Evolutionary conservation across 768 basidiomycete species (phyloP), one percentile per base, ranked within the genome.

Genomic region (Cystofilobasidium bisporidii): DNA sequence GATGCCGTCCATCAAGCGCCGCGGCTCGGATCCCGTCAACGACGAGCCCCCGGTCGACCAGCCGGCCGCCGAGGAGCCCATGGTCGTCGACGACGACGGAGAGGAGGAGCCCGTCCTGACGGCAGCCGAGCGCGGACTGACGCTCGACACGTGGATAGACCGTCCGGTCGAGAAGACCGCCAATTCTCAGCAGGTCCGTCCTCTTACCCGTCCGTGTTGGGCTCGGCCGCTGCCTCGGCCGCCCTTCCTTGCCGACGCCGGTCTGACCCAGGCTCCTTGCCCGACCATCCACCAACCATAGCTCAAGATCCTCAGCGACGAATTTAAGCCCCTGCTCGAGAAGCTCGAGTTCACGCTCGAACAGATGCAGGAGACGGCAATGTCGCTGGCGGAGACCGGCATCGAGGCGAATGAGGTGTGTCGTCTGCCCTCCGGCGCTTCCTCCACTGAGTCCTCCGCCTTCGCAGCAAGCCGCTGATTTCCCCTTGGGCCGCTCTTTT

Each of bases 121-220:
- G n/a, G 26, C 60, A 3, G 60, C 60, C 24, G 40, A 61, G 45
- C 40, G 60, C n/a, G 60, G 60, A 5, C 40, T 61, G 9, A 61
- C 60, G 45, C 36, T 41, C 28, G 60, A 61, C 8, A 61, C 60
- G 4, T 61, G 40, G 40, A 11, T 6, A n/a, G 40, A 40, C 20
- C n/a, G 60, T 6, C 40, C 33, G 10, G 40, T 61, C 9, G 3
- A 2, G 1, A 30, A 43, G 43, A 4, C 43, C 24, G n/a, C 6
- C 36, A n/a, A 10, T 22, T 24, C 8, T n/a, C 40, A 30, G 28
- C 28, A 56, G 53, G 26, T 56, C 30, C 28, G 53, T 56, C 15
- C 43, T 17, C 14, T 43, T 15, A 3, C 17, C 18, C 43, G 43
- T 17, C 43, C 43, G 43, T 43, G 17, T 4, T 15, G 17, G 4